A percentile compares a stretch with the other conserved stretches of the same genome.
These are phyloP conservation scores for Mycena epipterygia DNA, from an alignment of 768 basidiomycete species.

Conservation along the genomic window DNA sequence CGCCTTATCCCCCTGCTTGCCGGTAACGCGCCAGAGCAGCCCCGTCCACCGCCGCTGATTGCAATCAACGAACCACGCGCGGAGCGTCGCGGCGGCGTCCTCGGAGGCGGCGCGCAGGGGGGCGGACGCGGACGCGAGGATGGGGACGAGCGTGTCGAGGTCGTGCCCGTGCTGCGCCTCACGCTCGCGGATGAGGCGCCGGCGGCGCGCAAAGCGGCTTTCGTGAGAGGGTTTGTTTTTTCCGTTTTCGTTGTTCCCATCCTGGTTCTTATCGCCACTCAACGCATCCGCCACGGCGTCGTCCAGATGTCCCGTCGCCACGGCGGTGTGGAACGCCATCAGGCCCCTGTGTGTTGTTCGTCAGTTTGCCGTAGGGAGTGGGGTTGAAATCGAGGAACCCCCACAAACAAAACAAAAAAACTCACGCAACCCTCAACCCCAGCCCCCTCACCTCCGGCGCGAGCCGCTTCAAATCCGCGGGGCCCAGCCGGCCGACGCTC, in stretches of 20 bases:
- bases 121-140: constrained; percentile 52
- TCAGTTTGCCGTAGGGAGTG: no score
- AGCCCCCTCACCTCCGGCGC: constrained; percentile 53
- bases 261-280: constrained; percentile 17
- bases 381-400: no score
- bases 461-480: constrained; percentile 55
- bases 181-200: constrained; percentile 45
- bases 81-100: constrained; percentile 37
- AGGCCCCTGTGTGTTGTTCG: constrained; percentile 49
- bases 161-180: constrained; percentile 58
- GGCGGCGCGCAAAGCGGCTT: constrained; percentile 50
- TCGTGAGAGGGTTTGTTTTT: constrained; percentile 29
- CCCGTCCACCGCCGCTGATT: constrained; percentile 53
- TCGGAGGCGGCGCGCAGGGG: constrained; percentile 51
- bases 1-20: constrained; percentile 33
- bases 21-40: constrained; percentile 42
- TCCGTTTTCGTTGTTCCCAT: background rate
- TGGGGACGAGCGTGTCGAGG: constrained; percentile 56
- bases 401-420: background rate
- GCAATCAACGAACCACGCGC: constrained; percentile 52
- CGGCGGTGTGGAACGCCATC: constrained; percentile 55
- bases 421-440: constrained; percentile 54
- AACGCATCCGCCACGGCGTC: constrained; percentile 26
- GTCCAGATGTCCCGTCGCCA: constrained; percentile 47
- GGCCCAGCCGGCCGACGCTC: constrained; percentile 57